Evolutionary conservation across 805 yeast species (phyloP).

Genomic region (Pichia paraexigua): DNA sequence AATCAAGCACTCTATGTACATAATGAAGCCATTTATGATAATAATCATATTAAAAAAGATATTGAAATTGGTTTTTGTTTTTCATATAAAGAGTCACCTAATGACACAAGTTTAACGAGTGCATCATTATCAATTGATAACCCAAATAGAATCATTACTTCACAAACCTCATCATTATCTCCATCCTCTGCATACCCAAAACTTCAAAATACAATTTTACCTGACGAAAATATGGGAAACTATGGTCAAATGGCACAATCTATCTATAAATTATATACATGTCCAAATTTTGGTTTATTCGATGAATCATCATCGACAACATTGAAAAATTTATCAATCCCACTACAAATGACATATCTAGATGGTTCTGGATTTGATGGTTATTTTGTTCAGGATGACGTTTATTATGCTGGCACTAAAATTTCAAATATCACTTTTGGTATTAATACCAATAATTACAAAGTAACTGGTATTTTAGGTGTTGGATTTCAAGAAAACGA

Average conservation of each 20-base stretch:
- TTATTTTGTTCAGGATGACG: slow-evolving; percentile 47
- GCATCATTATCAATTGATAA: background rate
- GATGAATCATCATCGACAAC: slow-evolving; percentile 29
- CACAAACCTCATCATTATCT: background rate
- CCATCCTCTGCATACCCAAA: background rate
- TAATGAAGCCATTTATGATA: background rate
- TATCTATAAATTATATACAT: slow-evolving; percentile 12
- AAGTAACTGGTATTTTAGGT: slow-evolving; percentile 60
- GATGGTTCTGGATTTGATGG: slow-evolving; percentile 37
- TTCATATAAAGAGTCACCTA: background rate
- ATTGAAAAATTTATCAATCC: slow-evolving; percentile 27
- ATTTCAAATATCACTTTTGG: slow-evolving; percentile 54
- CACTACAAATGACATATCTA: slow-evolving; percentile 33
- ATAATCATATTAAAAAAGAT: background rate
- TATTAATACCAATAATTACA: slow-evolving; percentile 48
- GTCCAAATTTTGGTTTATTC: slow-evolving; percentile 36
- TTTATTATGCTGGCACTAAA: slow-evolving; percentile 38
- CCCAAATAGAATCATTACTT: background rate
- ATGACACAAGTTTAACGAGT: background rate
- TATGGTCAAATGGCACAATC: background rate
- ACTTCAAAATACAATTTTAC: background rate
- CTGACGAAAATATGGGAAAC: background rate
- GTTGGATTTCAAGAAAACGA: slow-evolving; percentile 63
- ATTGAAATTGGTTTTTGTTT: background rate
- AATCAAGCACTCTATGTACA: background rate